A percentile compares a stretch with the other conserved stretches of the same genome.
phyloP scores from a whole-genome alignment of 2,329 filamentous ascomycete genomes.

The Gyromitra esculenta region DNA sequence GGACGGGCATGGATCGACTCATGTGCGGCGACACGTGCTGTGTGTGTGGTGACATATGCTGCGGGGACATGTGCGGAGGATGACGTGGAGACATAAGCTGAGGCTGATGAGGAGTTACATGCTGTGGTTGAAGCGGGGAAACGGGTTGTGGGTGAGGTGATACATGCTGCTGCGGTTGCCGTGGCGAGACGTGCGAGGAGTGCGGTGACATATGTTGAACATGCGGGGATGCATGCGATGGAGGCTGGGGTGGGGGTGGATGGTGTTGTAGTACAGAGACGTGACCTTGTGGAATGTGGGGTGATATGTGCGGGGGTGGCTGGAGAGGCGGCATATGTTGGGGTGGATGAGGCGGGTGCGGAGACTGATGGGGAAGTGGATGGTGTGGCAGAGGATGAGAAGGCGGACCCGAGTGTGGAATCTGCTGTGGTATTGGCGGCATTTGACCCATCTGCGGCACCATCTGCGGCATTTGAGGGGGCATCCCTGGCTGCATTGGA shows the following conservation, averaged over 20 bases:
- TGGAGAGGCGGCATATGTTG: conserved; percentile 48
- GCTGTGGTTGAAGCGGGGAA: conserved; percentile 31
- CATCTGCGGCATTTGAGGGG: conserved; percentile 47
- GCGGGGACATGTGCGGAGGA: conserved; percentile 33
- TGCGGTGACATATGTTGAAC: conserved; percentile 50
- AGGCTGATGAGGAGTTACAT: conserved; percentile 43
- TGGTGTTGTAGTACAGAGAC: conserved; percentile 46
- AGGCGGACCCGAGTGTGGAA: conserved; percentile 53
- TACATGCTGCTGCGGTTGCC: conserved; percentile 50
- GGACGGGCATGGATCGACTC: conserved; percentile 26
- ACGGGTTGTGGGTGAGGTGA: conserved; percentile 44
- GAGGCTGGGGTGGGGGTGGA: conserved; percentile 44
- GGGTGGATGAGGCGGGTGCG: conserved; percentile 45
- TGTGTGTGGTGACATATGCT: conserved; percentile 39
- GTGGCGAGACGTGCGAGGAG: conserved; percentile 53
- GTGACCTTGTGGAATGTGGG: conserved; percentile 48
- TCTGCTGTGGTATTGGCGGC: conserved; percentile 54
- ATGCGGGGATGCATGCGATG: conserved; percentile 45
- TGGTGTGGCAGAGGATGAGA: conserved; percentile 50
- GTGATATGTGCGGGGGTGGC: conserved; percentile 47
- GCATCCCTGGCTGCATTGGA: conserved; percentile 38
- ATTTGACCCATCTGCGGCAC: conserved; percentile 49
- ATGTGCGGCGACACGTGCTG: conserved; percentile 43
- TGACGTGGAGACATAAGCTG: conserved; percentile 48
- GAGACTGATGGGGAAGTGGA: conserved; percentile 46